Evolutionary conservation across 2,329 filamentous ascomycete genomes (phyloP).

Genomic region (Venturiaceae sp.): DNA sequence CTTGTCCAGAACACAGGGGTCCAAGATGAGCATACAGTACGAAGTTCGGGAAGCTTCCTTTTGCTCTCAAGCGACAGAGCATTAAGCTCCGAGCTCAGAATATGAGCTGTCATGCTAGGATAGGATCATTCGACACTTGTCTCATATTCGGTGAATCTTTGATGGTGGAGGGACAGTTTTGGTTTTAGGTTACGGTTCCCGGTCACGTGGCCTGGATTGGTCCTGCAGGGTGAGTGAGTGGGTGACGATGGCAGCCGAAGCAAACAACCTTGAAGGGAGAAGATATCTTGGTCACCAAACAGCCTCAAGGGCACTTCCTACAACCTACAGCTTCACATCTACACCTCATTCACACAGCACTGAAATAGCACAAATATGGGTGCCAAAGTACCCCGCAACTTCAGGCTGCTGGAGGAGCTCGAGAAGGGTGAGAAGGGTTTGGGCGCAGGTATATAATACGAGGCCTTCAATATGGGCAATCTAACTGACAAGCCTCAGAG

Average conservation of each 20-base stretch:
- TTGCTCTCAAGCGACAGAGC: slow-evolving; percentile 94
- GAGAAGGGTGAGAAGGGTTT: slow-evolving; percentile 98
- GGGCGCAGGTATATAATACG: slow-evolving; percentile 58
- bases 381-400: slow-evolving; percentile 87
- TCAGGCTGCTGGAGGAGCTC: slow-evolving; percentile 90
- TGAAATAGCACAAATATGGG: slow-evolving; percentile 37
- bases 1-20: too few relatives aligned
- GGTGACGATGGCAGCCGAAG: too few relatives aligned
- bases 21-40: slow-evolving; percentile 66
- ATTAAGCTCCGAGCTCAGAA: slow-evolving; percentile 77
- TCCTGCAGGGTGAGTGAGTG: too few relatives aligned
- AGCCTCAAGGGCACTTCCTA: too few relatives aligned
- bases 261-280: too few relatives aligned
- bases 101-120: slow-evolving; percentile 77
- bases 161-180: background rate
- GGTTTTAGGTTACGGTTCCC: too few relatives aligned
- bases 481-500: slow-evolving; percentile 43
- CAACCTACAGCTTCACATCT: too few relatives aligned
- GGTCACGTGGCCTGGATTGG: too few relatives aligned
- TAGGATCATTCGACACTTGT: too few relatives aligned
- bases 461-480: background rate
- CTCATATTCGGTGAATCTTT: background rate
- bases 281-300: too few relatives aligned
- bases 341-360: too few relatives aligned
- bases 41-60: slow-evolving; percentile 82